Evolutionary conservation across 768 basidiomycete species (phyloP).

Genomic region (Termitomyces sp.): DNA sequence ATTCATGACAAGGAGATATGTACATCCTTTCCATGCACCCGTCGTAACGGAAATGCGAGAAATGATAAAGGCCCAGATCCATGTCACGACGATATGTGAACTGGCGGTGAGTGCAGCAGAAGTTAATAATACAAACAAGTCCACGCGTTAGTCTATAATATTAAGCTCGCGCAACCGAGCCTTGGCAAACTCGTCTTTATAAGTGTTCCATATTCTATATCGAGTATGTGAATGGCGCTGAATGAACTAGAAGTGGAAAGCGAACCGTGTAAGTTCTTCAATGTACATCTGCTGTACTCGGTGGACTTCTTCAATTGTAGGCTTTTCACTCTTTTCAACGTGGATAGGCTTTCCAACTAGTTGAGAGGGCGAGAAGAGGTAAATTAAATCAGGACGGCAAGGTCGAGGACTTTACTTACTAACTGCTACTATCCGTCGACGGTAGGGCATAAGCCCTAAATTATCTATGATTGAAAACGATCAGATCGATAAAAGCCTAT

Average conservation of each 20-base stretch:
- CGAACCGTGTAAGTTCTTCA: slow-evolving; percentile 83
- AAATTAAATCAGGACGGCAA: background rate
- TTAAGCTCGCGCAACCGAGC: slow-evolving; percentile 71
- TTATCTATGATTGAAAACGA: slow-evolving; percentile 55
- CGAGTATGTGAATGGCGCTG: background rate
- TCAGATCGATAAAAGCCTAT: background rate
- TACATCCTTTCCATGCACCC: too few relatives aligned
- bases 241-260: slow-evolving; percentile 1
- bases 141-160: slow-evolving; percentile 56
- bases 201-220: slow-evolving; percentile 88
- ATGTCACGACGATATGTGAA: background rate
- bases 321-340: slow-evolving; percentile 71
- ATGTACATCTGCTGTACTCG: slow-evolving; percentile 84
- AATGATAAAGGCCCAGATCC: background rate
- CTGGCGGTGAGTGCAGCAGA: background rate
- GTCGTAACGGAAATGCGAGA: too few relatives aligned
- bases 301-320: slow-evolving; percentile 75
- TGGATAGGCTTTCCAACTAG: slow-evolving; percentile 88
- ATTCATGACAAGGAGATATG: too few relatives aligned
- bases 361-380: background rate
- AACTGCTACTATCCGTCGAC: slow-evolving; percentile 92
- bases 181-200: slow-evolving; percentile 92
- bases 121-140: slow-evolving; percentile 6
- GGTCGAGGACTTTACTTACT: slow-evolving; percentile 52
- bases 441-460: slow-evolving; percentile 92